Evolutionary conservation across 176 grass and related monocot genomes (phyloP), one percentile per base, ranked within the genome.

Genomic region (Oryza coarctata): DNA sequence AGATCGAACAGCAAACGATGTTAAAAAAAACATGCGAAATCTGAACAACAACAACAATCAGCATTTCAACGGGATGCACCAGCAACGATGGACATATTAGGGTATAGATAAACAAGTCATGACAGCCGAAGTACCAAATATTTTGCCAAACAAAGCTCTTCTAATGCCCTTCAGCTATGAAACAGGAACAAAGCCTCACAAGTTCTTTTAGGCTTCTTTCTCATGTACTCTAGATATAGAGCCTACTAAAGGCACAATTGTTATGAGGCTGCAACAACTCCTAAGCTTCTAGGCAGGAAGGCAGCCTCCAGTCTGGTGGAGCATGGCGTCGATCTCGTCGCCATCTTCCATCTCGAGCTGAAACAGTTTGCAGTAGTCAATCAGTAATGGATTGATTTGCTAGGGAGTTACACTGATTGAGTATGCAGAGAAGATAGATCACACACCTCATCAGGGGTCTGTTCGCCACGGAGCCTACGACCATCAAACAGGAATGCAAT

Each of bases 321-420:
- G 88, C 95, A 97, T 97, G 36, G 92, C 95, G 28, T 97, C 95
- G 9, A 93, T 94, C 84, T 91, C 90, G 1, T 97, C 92, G 5
- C 89, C 90, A 6, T 97, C 94, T 78, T 97, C 94, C 92, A 97
- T 94, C 82, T 97, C 94, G 6, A 97, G 92, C 92, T 94, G 68
- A 81, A 36, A 58, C 6, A 11, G 45, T 9, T 34, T 44, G 26
- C 15, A 6, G 6, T 68, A 9, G 7, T 0, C 9, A 18, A n/a
- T 43, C 74, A 49, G 7, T 22, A 9, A 30, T 22, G 2, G 2
- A 31, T 76, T 28, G 41, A 45, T 47, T 47, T 47, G 13, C 13
- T 14, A 30, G n/a, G 6, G 15, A 29, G 29, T 1, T 7, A 15
- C 0, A 0, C 12, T 38, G 32, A 11, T 5, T 2, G 8, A 12